Percentiles rank a stretch among this genome's conserved stretches.
Conservation (phyloP, 257 asterid genomes). For the Ligustrum vulgare region DNA sequence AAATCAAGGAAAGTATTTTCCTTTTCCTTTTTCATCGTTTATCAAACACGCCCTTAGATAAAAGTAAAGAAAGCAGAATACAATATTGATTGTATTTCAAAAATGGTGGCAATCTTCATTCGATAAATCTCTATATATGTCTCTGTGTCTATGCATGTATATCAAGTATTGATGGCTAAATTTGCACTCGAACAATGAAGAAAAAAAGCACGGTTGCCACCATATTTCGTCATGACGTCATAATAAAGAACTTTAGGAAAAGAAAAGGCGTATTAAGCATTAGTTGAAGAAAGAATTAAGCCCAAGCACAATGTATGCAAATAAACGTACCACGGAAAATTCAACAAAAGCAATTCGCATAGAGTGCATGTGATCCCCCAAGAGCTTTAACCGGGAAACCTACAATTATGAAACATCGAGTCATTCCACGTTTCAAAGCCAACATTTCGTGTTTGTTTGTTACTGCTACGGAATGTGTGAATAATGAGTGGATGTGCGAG, state of each 20-base stretch:
- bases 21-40: too few relatives aligned
- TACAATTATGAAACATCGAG: constrained; percentile 24
- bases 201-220: not conserved
- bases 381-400: constrained; percentile 95
- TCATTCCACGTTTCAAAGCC: constrained; percentile 13
- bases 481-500: too few relatives aligned
- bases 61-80: not conserved
- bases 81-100: not conserved
- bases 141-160: not conserved
- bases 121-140: too few relatives aligned
- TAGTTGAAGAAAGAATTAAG: constrained; percentile 3
- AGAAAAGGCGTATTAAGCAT: not conserved
- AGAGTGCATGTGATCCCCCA: constrained; percentile 90
- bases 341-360: constrained; percentile 93
- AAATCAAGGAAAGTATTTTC: too few relatives aligned
- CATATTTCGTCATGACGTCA: not conserved
- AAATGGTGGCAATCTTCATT: not conserved
- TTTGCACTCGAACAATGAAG: not conserved
- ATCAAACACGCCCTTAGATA: too few relatives aligned
- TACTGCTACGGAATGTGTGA: too few relatives aligned
- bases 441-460: not conserved
- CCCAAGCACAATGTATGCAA: not conserved
- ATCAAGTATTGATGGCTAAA: not conserved
- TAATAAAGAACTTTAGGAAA: too few relatives aligned
- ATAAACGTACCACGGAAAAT: constrained; percentile 59